Evolutionary conservation across 768 basidiomycete species (phyloP).

Genomic region (Mrakia frigida): DNA sequence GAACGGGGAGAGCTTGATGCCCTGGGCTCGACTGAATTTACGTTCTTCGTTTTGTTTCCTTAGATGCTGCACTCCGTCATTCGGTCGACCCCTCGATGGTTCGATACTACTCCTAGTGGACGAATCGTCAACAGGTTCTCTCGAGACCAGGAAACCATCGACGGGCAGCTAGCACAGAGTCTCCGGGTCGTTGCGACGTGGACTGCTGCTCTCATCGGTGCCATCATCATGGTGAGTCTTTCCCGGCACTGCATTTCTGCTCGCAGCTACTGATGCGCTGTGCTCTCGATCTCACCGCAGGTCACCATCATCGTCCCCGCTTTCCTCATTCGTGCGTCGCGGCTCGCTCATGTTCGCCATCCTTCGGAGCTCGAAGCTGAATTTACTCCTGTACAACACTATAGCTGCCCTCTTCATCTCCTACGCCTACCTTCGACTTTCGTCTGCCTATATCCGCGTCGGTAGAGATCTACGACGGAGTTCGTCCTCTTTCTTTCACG

Average conservation of each 20-base stretch:
- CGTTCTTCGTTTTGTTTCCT: neutral
- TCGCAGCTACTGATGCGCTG: neutral
- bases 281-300: neutral
- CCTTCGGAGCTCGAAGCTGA: too few relatives aligned
- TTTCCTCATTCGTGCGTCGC: slow-evolving; percentile 58
- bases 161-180: slow-evolving; percentile 54
- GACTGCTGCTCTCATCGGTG: slow-evolving; percentile 68
- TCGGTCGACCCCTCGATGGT: slow-evolving; percentile 66
- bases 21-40: too few relatives aligned
- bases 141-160: slow-evolving; percentile 80
- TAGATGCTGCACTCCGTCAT: slow-evolving; percentile 62
- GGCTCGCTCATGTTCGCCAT: too few relatives aligned
- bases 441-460: slow-evolving; percentile 52
- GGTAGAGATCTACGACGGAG: slow-evolving; percentile 71
- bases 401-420: slow-evolving; percentile 62
- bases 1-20: too few relatives aligned
- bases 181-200: slow-evolving; percentile 68
- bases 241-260: too few relatives aligned
- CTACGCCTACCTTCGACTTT: slow-evolving; percentile 62
- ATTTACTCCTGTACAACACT: too few relatives aligned
- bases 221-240: slow-evolving; percentile 53
- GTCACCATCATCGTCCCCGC: slow-evolving; percentile 62
- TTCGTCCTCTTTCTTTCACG: neutral
- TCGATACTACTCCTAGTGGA: slow-evolving; percentile 75
- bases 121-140: slow-evolving; percentile 35